phyloP scores from a whole-genome alignment of 805 yeast genomes.

The Hemisphaericaspora nanyangensis region DNA sequence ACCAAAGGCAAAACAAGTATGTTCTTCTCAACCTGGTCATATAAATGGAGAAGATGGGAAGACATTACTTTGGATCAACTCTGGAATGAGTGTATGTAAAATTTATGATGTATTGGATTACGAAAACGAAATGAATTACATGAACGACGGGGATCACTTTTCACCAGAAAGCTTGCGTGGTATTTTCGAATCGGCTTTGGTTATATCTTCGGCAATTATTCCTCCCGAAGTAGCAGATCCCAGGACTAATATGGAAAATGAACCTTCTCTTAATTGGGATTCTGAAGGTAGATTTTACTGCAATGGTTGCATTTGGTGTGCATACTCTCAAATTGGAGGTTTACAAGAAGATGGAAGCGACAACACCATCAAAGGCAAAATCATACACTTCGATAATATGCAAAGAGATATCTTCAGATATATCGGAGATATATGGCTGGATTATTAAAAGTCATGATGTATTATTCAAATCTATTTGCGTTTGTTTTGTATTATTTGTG shows the following conservation, averaged over 20 bases:
- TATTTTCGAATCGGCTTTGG: neutral
- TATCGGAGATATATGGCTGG: constrained; percentile 51
- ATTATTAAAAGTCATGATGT: constrained; percentile 5
- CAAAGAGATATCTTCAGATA: constrained; percentile 28
- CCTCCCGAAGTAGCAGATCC: constrained; percentile 9
- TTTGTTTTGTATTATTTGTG: constrained; percentile 3
- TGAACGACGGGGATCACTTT: neutral
- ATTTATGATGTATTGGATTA: constrained; percentile 22
- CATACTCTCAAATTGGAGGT: constrained; percentile 53
- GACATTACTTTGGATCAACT: constrained; percentile 34
- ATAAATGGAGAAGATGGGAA: constrained; percentile 26
- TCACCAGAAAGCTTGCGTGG: neutral
- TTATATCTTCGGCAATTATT: neutral
- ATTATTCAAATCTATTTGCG: neutral
- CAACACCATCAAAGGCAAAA: constrained; percentile 40
- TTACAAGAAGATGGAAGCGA: constrained; percentile 26
- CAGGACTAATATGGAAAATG: constrained; percentile 17
- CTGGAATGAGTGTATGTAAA: constrained; percentile 37
- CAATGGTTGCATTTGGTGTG: constrained; percentile 46
- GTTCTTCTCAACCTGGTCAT: constrained; percentile 41
- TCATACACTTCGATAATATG: constrained; percentile 35
- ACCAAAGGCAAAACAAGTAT: constrained; percentile 21
- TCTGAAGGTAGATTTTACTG: constrained; percentile 22
- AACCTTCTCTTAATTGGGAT: constrained; percentile 20
- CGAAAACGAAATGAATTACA: constrained; percentile 21